These are phyloP conservation scores for Verbascum thapsus DNA, from an alignment of 257 asterid species.

Conservation along the genomic window DNA sequence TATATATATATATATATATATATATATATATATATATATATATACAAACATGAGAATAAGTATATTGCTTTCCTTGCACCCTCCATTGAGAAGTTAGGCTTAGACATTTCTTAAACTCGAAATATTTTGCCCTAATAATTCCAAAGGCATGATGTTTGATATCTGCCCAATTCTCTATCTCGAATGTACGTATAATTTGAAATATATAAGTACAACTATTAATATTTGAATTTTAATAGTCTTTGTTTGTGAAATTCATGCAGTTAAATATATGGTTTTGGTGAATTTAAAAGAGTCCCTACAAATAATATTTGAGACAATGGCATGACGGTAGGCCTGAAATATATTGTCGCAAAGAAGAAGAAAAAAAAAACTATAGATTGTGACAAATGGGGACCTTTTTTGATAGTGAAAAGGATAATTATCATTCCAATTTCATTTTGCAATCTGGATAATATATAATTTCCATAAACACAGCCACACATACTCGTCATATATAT, in stretches of 20 bases:
- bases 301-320: slow-evolving; percentile 24
- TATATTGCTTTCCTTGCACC: too few species aligned
- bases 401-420: slow-evolving; percentile 8
- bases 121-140: background rate
- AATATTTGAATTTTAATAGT: too few species aligned
- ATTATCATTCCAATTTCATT: slow-evolving; percentile 1
- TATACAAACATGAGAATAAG: too few species aligned
- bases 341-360: background rate
- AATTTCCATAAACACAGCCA: too few species aligned
- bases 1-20: too few species aligned
- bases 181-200: too few species aligned
- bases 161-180: background rate
- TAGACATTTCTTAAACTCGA: background rate
- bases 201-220: too few species aligned
- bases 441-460: too few species aligned
- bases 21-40: too few species aligned
- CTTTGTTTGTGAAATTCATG: background rate
- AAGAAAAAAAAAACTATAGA: slow-evolving; percentile 11
- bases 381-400: slow-evolving; percentile 28
- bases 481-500: too few species aligned
- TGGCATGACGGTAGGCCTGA: slow-evolving; percentile 21
- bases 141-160: background rate
- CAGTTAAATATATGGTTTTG: background rate
- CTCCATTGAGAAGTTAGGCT: background rate
- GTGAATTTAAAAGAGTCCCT: background rate